Percentiles rank a stretch among this genome's conserved stretches.
Conservation (phyloP, 768 basidiomycete genomes). For the Clavaria fumosa region DNA sequence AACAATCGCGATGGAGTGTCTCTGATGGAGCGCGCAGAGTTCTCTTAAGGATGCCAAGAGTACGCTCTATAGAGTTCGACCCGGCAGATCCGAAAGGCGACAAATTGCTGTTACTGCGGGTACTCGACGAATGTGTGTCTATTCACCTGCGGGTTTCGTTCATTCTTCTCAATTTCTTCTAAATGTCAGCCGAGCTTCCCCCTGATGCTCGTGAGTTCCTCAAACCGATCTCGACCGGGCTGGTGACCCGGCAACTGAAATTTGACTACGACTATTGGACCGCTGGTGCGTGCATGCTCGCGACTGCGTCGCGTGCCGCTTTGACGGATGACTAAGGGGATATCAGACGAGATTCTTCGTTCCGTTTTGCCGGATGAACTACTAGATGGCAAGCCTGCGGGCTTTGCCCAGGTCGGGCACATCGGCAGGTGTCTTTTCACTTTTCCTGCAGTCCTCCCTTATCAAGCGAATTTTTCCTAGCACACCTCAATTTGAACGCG, state of each 20-base stretch:
- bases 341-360: slow-evolving; percentile 67
- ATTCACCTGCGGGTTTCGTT: slow-evolving; percentile 13
- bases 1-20: too few relatives aligned
- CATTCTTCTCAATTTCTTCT: slow-evolving; percentile 12
- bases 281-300: slow-evolving; percentile 36
- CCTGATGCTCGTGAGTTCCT: slow-evolving; percentile 40
- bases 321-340: too few relatives aligned
- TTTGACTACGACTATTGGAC: slow-evolving; percentile 84
- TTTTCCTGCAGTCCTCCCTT: neutral
- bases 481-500: slow-evolving; percentile 80
- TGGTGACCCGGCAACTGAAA: slow-evolving; percentile 44
- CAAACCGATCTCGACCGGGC: slow-evolving; percentile 33
- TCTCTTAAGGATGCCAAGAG: slow-evolving; percentile 54
- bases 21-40: slow-evolving; percentile 23
- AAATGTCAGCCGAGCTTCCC: slow-evolving; percentile 57
- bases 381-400: slow-evolving; percentile 63
- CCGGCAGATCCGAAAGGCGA: slow-evolving; percentile 30
- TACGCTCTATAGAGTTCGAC: slow-evolving; percentile 42
- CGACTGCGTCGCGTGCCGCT: neutral
- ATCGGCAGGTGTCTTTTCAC: slow-evolving; percentile 40
- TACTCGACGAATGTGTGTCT: slow-evolving; percentile 49
- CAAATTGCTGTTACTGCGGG: slow-evolving; percentile 54
- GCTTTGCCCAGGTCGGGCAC: slow-evolving; percentile 83
- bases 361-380: slow-evolving; percentile 70
- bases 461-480: slow-evolving; percentile 24